Conservation (phyloP, 2,329 filamentous ascomycete species). For the Diaporthe longicolla region DNA sequence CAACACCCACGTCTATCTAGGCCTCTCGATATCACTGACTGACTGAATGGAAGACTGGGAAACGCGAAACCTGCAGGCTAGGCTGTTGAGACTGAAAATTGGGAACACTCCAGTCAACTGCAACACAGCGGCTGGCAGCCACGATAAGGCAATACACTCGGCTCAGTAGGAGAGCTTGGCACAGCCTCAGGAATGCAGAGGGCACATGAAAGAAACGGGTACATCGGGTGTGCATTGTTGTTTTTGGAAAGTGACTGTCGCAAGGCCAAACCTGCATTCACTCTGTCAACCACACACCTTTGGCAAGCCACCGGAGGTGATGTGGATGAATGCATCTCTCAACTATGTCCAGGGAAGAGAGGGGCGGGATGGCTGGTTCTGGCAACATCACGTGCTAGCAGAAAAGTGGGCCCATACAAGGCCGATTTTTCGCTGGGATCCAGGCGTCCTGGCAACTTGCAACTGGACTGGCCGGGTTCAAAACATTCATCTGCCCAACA, state of each 20-base stretch:
- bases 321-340: constrained; percentile 5
- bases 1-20: not conserved
- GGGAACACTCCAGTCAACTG: not conserved
- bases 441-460: constrained; percentile 53
- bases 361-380: constrained; percentile 1
- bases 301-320: not conserved
- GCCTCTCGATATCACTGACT: too few species aligned
- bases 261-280: constrained; percentile 17
- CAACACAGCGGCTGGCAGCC: not conserved
- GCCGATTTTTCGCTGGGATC: constrained; percentile 56
- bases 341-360: not conserved
- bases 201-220: not conserved
- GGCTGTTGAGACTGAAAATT: not conserved
- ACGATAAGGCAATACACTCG: not conserved
- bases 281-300: not conserved
- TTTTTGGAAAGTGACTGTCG: constrained; percentile 17
- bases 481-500: constrained; percentile 48
- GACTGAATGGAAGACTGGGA: not conserved
- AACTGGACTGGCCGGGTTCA: constrained; percentile 52
- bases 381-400: constrained; percentile 23
- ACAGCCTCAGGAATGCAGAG: not conserved
- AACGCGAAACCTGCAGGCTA: not conserved
- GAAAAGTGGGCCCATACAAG: constrained; percentile 5
- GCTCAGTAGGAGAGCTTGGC: not conserved
- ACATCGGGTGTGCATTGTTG: not conserved